These are phyloP conservation scores for Talaromyces verruculosus DNA, from an alignment of 2,329 filamentous ascomycete species.

Conservation along the genomic window DNA sequence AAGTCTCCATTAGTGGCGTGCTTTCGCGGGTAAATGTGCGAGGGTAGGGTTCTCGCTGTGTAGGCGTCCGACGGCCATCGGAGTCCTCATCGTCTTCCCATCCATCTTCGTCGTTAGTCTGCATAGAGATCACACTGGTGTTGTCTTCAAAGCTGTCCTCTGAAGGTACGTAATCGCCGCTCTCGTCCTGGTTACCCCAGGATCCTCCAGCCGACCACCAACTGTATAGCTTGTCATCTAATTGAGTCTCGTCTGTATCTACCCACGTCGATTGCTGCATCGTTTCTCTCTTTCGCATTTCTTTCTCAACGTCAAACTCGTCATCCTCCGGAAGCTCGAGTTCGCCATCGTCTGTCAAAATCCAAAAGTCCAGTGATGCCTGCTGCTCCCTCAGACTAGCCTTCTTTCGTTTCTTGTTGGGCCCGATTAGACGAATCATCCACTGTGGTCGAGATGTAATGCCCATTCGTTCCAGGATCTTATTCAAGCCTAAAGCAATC, in stretches of 20 bases:
- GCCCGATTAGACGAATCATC: constrained; percentile 49
- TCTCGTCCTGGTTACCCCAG: constrained; percentile 80
- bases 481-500: constrained; percentile 56
- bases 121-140: constrained; percentile 75
- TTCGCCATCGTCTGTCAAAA: constrained; percentile 54
- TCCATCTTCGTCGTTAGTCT: constrained; percentile 52
- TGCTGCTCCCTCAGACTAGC: constrained; percentile 21
- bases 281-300: constrained; percentile 65
- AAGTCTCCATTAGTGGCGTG: constrained; percentile 61
- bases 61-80: constrained; percentile 68
- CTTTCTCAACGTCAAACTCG: constrained; percentile 75
- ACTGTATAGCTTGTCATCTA: constrained; percentile 73
- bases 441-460: constrained; percentile 64
- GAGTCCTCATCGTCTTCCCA: constrained; percentile 50
- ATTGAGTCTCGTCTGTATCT: constrained; percentile 59
- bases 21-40: constrained; percentile 44
- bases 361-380: constrained; percentile 53
- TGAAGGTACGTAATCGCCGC: constrained; percentile 69
- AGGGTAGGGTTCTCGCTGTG: constrained; percentile 61
- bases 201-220: constrained; percentile 84
- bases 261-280: constrained; percentile 44
- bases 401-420: constrained; percentile 26
- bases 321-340: constrained; percentile 59
- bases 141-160: constrained; percentile 64
- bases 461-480: constrained; percentile 58